Percentiles rank a stretch among this genome's conserved stretches.
These are phyloP conservation scores for Mikania micrantha DNA, from an alignment of 129 eudicot genomes.

Conservation along the genomic window DNA sequence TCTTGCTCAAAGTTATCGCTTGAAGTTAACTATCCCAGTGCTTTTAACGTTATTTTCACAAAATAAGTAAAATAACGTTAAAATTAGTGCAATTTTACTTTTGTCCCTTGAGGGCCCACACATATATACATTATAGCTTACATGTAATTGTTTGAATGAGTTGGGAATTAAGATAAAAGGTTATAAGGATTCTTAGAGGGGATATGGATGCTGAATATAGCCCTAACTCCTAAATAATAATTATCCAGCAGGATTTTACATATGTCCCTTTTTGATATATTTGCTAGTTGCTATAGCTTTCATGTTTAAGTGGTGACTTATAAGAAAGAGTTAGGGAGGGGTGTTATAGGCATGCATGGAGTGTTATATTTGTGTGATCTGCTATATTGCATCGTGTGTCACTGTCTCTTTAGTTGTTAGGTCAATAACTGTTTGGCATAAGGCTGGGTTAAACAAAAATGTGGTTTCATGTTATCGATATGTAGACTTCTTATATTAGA, in stretches of 20 bases:
- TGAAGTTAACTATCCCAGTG: no score
- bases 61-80: no score
- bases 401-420: background rate
- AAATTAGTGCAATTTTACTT: no score
- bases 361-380: background rate
- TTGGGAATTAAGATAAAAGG: background rate
- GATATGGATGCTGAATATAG: background rate
- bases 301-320: background rate
- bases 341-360: background rate
- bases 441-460: background rate
- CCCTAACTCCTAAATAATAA: background rate
- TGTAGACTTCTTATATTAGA: background rate
- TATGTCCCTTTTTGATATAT: background rate
- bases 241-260: background rate
- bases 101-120: no score
- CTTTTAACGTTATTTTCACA: no score
- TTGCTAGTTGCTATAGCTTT: background rate
- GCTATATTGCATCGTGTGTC: background rate
- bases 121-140: no score
- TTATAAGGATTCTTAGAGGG: background rate
- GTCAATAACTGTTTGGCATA: background rate
- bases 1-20: no score
- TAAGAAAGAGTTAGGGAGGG: background rate
- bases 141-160: background rate
- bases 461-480: background rate